Conservation (phyloP, 2,329 filamentous ascomycete species). For the Aureobasidium zeae region DNA sequence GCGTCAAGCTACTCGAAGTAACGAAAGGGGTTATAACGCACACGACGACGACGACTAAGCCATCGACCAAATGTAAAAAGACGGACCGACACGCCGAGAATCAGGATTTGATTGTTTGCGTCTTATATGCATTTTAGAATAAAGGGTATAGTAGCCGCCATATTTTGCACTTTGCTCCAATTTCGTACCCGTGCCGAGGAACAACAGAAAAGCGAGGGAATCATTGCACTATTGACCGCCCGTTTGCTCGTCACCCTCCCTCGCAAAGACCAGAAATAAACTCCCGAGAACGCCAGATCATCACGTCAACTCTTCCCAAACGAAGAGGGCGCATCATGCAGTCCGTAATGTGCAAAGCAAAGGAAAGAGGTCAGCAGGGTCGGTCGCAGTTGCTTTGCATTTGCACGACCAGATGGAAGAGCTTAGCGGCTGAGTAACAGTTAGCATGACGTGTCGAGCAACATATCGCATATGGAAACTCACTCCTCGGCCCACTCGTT, state of each 20-base stretch:
- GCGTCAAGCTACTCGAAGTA: no score
- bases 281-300: slow-evolving; percentile 11
- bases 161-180: no score
- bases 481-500: slow-evolving; percentile 42
- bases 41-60: no score
- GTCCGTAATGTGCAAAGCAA: slow-evolving; percentile 10
- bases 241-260: neutral
- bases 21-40: no score
- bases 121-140: no score
- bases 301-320: neutral
- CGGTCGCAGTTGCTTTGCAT: no score
- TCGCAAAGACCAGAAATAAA: slow-evolving; percentile 6
- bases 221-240: slow-evolving; percentile 1
- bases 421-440: slow-evolving; percentile 8
- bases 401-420: neutral
- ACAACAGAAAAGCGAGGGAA: neutral
- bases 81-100: no score
- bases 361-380: neutral
- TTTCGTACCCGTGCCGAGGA: no score
- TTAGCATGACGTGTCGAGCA: neutral
- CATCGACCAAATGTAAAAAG: no score
- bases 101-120: no score
- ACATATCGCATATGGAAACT: neutral
- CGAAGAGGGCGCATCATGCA: slow-evolving; percentile 9
- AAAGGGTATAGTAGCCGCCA: no score